A percentile compares a stretch with the other conserved stretches of the same genome.
phyloP scores from a whole-genome alignment of 2,329 filamentous ascomycete species.

The Dactylellina cionopaga region DNA sequence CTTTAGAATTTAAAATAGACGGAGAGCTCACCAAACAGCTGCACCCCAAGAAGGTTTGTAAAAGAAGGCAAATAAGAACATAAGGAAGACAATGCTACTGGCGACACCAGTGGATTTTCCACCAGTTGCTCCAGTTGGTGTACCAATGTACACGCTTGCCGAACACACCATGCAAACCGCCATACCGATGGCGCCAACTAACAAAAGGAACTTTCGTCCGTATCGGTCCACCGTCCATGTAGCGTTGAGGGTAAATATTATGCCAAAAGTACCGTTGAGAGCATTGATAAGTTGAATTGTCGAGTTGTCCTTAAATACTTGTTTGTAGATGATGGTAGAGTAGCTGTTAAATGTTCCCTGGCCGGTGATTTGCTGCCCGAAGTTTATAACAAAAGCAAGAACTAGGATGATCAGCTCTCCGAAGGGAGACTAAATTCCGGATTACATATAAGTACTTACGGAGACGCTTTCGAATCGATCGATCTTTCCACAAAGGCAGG shows the following conservation, averaged over 20 bases:
- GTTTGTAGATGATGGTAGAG: slow-evolving; percentile 78
- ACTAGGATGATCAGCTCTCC: slow-evolving; percentile 50
- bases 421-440: not conserved
- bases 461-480: slow-evolving; percentile 73
- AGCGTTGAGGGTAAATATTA: slow-evolving; percentile 77
- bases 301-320: slow-evolving; percentile 70
- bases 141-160: slow-evolving; percentile 68
- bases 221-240: slow-evolving; percentile 78
- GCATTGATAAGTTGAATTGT: slow-evolving; percentile 78
- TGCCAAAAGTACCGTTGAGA: slow-evolving; percentile 76
- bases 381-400: slow-evolving; percentile 74
- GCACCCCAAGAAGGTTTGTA: slow-evolving; percentile 66
- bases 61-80: slow-evolving; percentile 74
- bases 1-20: not conserved
- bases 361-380: slow-evolving; percentile 76
- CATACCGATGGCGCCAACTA: slow-evolving; percentile 75
- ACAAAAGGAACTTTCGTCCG: slow-evolving; percentile 75
- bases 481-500: slow-evolving; percentile 77
- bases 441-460: slow-evolving; percentile 46
- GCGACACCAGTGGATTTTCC: slow-evolving; percentile 70
- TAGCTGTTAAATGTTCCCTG: slow-evolving; percentile 78
- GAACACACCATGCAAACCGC: slow-evolving; percentile 76
- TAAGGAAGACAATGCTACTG: slow-evolving; percentile 73
- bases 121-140: slow-evolving; percentile 65
- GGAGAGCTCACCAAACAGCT: slow-evolving; percentile 58